phyloP scores from a whole-genome alignment of 306 rosid genomes.

The Medicago arabica region DNA sequence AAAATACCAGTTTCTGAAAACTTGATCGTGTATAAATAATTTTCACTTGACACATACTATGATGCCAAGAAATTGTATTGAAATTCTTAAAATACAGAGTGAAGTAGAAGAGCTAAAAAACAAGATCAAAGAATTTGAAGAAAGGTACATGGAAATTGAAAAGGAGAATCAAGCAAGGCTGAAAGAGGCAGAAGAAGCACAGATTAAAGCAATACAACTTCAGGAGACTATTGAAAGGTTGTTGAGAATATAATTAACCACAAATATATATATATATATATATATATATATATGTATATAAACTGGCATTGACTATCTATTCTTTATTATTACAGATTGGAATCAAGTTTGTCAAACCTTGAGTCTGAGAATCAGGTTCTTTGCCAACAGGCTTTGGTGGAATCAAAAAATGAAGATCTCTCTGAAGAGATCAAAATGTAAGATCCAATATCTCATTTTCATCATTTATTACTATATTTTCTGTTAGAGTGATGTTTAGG shows the following conservation, averaged over 20 bases:
- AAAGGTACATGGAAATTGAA: conserved; percentile 52
- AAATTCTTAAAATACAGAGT: conserved; percentile 53
- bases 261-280: conserved; percentile 5
- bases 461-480: background rate
- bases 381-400: conserved; percentile 81
- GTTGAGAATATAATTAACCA: conserved; percentile 27
- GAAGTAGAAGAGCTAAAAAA: conserved; percentile 65
- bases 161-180: conserved; percentile 62
- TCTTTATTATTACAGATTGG: conserved; percentile 62
- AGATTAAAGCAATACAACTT: conserved; percentile 64
- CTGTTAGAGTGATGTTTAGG: no score
- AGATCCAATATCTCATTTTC: conserved; percentile 35
- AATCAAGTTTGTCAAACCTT: conserved; percentile 72
- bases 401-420: conserved; percentile 71
- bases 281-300: background rate
- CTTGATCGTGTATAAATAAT: no score
- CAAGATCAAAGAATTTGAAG: conserved; percentile 68
- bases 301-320: conserved; percentile 41
- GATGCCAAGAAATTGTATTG: conserved; percentile 15
- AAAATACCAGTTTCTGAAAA: no score
- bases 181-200: conserved; percentile 81
- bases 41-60: background rate
- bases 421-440: conserved; percentile 74
- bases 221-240: conserved; percentile 85
- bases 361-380: conserved; percentile 92